Evolutionary conservation across 352 stramenopile species (phyloP), one percentile per base, ranked within the genome.

Genomic region (Saprolegnia parasitica): DNA sequence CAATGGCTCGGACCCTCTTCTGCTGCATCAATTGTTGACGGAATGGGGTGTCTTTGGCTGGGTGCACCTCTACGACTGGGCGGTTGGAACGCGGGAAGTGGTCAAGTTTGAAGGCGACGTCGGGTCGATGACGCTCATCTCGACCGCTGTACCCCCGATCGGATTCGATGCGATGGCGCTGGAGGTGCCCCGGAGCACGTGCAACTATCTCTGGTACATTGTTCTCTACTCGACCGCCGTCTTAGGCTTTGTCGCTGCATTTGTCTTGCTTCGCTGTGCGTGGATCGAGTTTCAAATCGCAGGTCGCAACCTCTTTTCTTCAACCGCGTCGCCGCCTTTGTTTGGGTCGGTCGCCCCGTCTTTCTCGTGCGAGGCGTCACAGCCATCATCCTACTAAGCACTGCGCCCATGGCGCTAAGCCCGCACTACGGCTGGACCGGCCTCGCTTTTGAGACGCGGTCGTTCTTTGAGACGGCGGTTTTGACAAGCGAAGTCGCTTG

Each of bases 31-130:
- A 3, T 4, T 15, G 50, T 29, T 18, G 11, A 29, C 3, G 15
- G 50, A n/a, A 18, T 70, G 63, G 63, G 20, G n/a, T 21, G 16
- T 70, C 21, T 70, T 61, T 61, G 63, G 63, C 10, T 70, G 63
- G 63, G 46, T 70, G 29, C n/a, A 39, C 5, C 18, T 70, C 18
- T 70, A 49, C 23, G 63, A 70, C 26, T 70, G 63, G 63, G 18
- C 61, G 11, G 10, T 23, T 3, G 63, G 63, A 2, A 15, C 13
- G 5, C 63, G 63, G 5, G 63, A 70, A 61, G 63, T 61, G 5
- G 40, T 47, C 26, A 11, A 18, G 20, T 70, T 70, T 21, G 49
- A 70, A 42, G 49, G 46, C 4, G 61, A 67, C 49, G 23, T 21
- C 1, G 37, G 39, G 4, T 35, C 37, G 3, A 18, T 67, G 24